Percentiles rank a stretch among this genome's conserved stretches.
Conservation (phyloP, 2,329 filamentous ascomycete species). For the Sordariomycetes sp. region DNA sequence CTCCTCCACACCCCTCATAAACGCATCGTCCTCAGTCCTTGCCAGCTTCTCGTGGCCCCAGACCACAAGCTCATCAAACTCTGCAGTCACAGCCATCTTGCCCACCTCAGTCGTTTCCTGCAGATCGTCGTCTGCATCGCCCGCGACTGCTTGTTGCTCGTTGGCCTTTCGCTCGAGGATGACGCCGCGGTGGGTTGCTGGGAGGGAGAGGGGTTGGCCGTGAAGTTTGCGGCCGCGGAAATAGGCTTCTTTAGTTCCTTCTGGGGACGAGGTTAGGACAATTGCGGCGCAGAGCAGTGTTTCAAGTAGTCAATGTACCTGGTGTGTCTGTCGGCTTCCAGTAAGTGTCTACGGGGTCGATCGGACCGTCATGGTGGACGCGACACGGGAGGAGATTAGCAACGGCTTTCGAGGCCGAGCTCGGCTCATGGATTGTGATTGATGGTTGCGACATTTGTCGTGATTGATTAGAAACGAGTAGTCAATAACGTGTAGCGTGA, state of each 20-base stretch:
- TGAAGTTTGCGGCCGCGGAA: slow-evolving; percentile 74
- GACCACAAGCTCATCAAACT: slow-evolving; percentile 68
- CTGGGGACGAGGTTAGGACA: slow-evolving; percentile 21
- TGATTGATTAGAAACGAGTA: too few species aligned
- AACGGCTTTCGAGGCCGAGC: slow-evolving; percentile 27
- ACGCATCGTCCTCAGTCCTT: slow-evolving; percentile 55
- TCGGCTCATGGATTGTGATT: slow-evolving; percentile 23
- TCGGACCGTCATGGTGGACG: slow-evolving; percentile 67
- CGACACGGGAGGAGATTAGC: slow-evolving; percentile 73
- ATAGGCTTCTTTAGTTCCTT: slow-evolving; percentile 48
- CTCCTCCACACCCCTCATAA: slow-evolving; percentile 67
- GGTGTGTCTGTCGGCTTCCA: slow-evolving; percentile 53
- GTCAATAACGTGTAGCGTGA: too few species aligned
- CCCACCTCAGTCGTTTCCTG: slow-evolving; percentile 38
- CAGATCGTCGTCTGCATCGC: slow-evolving; percentile 11
- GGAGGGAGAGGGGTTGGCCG: slow-evolving; percentile 57
- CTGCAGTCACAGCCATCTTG: slow-evolving; percentile 51
- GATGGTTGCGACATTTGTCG: slow-evolving; percentile 32
- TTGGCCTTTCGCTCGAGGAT: slow-evolving; percentile 38
- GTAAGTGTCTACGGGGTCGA: slow-evolving; percentile 54
- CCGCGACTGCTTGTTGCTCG: slow-evolving; percentile 24
- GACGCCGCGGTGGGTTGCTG: slow-evolving; percentile 61
- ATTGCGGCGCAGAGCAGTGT: background rate
- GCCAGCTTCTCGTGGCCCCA: slow-evolving; percentile 72
- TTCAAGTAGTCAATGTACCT: slow-evolving; percentile 19